Percentiles rank a stretch among this genome's conserved stretches.
These are phyloP conservation scores for Paraleonurus japonicus DNA, from an alignment of 257 asterid genomes.

Conservation along the genomic window DNA sequence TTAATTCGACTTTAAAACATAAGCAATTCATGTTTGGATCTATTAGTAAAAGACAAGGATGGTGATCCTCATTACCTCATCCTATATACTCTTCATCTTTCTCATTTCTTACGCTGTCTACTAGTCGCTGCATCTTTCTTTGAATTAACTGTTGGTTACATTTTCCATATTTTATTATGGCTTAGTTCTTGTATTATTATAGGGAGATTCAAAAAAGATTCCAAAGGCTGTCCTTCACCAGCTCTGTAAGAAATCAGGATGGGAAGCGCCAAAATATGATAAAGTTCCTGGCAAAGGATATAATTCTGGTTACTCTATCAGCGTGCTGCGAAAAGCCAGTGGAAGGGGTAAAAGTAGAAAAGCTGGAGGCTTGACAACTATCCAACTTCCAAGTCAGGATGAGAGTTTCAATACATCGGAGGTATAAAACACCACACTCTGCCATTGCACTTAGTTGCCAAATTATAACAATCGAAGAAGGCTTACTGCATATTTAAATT, in stretches of 20 bases:
- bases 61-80: constrained; percentile 3
- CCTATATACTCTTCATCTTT: background rate
- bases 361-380: constrained; percentile 86
- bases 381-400: constrained; percentile 71
- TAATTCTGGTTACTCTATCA: constrained; percentile 60
- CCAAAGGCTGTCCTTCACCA: constrained; percentile 99
- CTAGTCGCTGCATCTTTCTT: constrained; percentile 18
- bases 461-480: background rate
- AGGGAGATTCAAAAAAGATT: constrained; percentile 85
- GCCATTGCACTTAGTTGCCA: constrained; percentile 16
- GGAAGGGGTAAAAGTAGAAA: constrained; percentile 98
- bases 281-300: constrained; percentile 54
- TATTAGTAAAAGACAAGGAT: background rate
- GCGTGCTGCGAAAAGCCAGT: constrained; percentile 81
- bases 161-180: constrained; percentile 2
- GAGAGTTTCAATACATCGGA: constrained; percentile 53
- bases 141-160: constrained; percentile 14
- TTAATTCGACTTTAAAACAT: constrained; percentile 5
- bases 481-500: background rate
- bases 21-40: background rate
- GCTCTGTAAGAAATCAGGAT: constrained; percentile 90
- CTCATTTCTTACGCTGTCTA: constrained; percentile 16
- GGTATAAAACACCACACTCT: constrained; percentile 43
- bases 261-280: constrained; percentile 94
- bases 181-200: constrained; percentile 24